Base-by-base conservation (phyloP, 2,329 filamentous ascomycete species). In the Aaosphaeria pasadenensis region DNA sequence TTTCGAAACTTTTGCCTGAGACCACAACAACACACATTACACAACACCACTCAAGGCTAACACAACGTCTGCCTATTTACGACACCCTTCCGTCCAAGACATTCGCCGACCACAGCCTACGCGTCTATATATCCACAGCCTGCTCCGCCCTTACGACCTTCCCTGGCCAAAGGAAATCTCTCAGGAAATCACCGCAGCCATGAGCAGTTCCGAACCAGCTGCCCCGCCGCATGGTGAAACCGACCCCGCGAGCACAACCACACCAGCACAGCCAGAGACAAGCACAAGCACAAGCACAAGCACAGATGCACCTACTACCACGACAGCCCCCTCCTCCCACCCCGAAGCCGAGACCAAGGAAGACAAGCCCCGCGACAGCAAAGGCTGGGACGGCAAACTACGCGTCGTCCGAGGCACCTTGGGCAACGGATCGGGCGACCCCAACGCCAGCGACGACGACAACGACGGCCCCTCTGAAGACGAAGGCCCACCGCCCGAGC, bases 391-490 rank as follows among this genome's bases (percentile, higher is more conserved):
- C 69, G 89, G 89, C 54, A 92, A 92, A 73, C 77, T 92, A 50
- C 80, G 89, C 36, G 73, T 96, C 44, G 84, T 88, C 52, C 84
- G 85, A 60, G 86, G 82, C 64, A 79, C 84, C 2, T 47, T 66
- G 29, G 51, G 17, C 24, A 30, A 43, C 30, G 47, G 7, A 49
- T 62, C 42, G 56, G 58, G 24, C 57, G 58, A 6, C 51, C 49
- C 35, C 7, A 62, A 66, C 41, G 54, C 89, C 2, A 89, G 94
- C 63, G 89, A 88, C 7, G 71, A 95, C 44, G 88, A 87, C 39
- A 91, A 96, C 61, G 84, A 88, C 0, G 91, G 96, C 48, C 90
- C 92, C 65, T 94, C 89, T 11, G 91, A 89, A 57, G 82, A 81
- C 49, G 78, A 69, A 45, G 63, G 59, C 3, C 62, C 64, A n/a